A percentile compares a stretch with the other conserved stretches of the same genome.
These are phyloP conservation scores for Plasmodium ovale DNA, from an alignment of 169 alveolate species.

Conservation along the genomic window DNA sequence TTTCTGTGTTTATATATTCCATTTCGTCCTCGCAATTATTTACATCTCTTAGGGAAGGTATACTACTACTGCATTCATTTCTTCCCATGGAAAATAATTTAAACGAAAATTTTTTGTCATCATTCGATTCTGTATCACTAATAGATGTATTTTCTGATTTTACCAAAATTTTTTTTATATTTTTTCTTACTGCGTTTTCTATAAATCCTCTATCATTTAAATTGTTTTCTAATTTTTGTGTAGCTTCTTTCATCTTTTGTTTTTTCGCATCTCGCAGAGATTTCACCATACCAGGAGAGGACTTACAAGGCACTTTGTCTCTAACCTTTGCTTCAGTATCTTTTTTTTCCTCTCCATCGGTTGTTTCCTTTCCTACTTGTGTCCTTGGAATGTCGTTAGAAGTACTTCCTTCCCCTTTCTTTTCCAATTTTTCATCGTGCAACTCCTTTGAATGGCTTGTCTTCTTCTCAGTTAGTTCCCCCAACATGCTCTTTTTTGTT, in stretches of 20 bases:
- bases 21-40: no score
- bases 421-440: background rate
- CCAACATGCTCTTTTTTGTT: no score
- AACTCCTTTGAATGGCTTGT: no score
- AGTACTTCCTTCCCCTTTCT: no score
- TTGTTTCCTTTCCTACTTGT: background rate
- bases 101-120: no score
- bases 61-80: background rate
- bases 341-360: no score
- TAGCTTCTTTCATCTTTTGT: background rate
- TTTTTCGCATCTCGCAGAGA: background rate
- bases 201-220: slow-evolving; percentile 12
- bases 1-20: background rate
- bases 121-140: background rate
- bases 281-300: no score
- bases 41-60: no score
- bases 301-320: no score
- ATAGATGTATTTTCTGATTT: background rate
- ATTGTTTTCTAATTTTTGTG: background rate
- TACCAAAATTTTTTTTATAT: slow-evolving; percentile 11
- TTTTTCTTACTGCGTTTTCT: slow-evolving; percentile 18
- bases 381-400: background rate
- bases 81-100: background rate
- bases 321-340: no score
- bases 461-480: no score